phyloP scores from a whole-genome alignment of 176 grass and related monocot genomes.

The Lolium perenne region DNA sequence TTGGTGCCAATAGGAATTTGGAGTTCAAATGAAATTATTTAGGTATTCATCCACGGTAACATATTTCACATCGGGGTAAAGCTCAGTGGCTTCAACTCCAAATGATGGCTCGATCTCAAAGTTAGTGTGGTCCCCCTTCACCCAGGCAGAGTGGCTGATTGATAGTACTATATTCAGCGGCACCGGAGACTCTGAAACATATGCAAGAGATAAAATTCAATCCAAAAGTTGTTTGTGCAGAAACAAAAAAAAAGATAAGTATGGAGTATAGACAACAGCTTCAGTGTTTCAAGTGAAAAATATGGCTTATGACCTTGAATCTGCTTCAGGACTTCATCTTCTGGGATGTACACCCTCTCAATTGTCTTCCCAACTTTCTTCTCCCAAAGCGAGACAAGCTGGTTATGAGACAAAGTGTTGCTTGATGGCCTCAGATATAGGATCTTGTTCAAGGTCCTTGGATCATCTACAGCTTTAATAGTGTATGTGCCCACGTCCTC shows the following conservation, averaged over 20 bases:
- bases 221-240: background rate
- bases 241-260: background rate
- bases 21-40: conserved; percentile 49
- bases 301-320: conserved; percentile 45
- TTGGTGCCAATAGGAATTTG: background rate
- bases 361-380: conserved; percentile 54
- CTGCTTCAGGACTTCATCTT: conserved; percentile 52
- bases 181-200: conserved; percentile 35
- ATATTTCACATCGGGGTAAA: conserved; percentile 79
- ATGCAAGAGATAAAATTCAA: background rate
- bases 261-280: background rate
- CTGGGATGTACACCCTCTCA: conserved; percentile 57
- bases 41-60: conserved; percentile 67
- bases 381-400: conserved; percentile 71
- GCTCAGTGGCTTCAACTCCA: conserved; percentile 69
- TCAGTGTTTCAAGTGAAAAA: background rate
- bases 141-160: conserved; percentile 62
- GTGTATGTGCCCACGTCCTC: conserved; percentile 61
- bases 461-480: conserved; percentile 68
- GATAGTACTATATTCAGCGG: conserved; percentile 42
- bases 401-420: conserved; percentile 58
- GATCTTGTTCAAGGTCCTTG: conserved; percentile 65
- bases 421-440: conserved; percentile 54
- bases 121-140: conserved; percentile 85
- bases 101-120: conserved; percentile 71